Conservation (phyloP, 2,329 filamentous ascomycete species). For the Plectosphaerella plurivora region DNA sequence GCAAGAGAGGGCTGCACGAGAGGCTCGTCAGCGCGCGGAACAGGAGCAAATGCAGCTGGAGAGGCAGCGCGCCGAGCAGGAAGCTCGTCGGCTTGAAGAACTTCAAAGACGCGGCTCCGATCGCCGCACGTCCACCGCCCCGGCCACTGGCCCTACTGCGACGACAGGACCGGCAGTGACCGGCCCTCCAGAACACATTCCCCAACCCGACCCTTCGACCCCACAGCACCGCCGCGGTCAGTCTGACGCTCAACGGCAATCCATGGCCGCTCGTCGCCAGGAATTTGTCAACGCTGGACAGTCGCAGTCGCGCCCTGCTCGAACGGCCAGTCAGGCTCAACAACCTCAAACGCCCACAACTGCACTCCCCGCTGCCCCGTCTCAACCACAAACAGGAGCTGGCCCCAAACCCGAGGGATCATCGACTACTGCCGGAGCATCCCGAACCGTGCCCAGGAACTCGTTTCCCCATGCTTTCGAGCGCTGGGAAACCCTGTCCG, state of each 20-base stretch:
- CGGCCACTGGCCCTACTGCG: slow-evolving; percentile 44
- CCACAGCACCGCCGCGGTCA: slow-evolving; percentile 9
- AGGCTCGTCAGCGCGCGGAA: slow-evolving; percentile 65
- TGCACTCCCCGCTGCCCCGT: slow-evolving; percentile 7
- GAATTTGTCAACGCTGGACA: slow-evolving; percentile 9
- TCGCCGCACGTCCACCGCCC: slow-evolving; percentile 46
- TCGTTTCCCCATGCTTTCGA: slow-evolving; percentile 96
- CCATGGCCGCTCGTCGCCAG: slow-evolving; percentile 13
- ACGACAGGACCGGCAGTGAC: slow-evolving; percentile 7
- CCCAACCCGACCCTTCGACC: slow-evolving; percentile 9
- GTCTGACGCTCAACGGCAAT: slow-evolving; percentile 8
- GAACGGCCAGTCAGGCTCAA: slow-evolving; percentile 18
- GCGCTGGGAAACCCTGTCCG: slow-evolving; percentile 93
- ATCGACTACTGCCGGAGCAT: slow-evolving; percentile 21
- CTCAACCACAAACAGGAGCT: slow-evolving; percentile 7
- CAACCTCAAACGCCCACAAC: slow-evolving; percentile 11
- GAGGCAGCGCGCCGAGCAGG: slow-evolving; percentile 53
- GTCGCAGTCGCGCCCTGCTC: slow-evolving; percentile 11
- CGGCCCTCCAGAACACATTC: slow-evolving; percentile 6
- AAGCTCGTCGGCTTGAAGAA: slow-evolving; percentile 50
- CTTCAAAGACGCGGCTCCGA: slow-evolving; percentile 54
- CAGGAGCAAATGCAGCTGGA: slow-evolving; percentile 56
- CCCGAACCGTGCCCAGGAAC: slow-evolving; percentile 45
- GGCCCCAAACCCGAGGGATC: slow-evolving; percentile 23
- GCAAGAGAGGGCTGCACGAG: slow-evolving; percentile 76